These are phyloP conservation scores for Dalechampia spathulata DNA, from an alignment of 441 rosid genomes.

Conservation along the genomic window DNA sequence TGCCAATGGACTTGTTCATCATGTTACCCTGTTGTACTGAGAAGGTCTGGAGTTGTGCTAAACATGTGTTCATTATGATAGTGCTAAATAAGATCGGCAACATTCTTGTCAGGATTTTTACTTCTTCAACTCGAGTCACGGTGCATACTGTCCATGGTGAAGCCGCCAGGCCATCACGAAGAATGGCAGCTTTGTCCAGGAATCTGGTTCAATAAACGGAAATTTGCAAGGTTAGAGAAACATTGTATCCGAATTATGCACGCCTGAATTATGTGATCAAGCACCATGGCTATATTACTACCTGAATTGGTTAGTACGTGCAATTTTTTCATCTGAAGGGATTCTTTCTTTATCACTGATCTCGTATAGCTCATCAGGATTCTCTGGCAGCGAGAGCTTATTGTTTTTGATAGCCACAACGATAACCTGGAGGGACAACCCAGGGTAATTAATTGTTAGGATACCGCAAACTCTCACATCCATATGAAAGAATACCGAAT, in stretches of 20 bases:
- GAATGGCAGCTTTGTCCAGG: constrained; percentile 42
- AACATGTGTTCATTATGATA: constrained; percentile 52
- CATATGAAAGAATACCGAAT: too few relatives aligned
- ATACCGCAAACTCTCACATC: neutral
- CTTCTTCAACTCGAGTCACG: constrained; percentile 57
- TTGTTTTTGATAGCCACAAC: constrained; percentile 33
- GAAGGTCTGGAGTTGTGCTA: constrained; percentile 49
- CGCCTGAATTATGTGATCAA: neutral
- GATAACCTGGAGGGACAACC: constrained; percentile 24
- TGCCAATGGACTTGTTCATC: constrained; percentile 24
- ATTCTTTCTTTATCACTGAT: constrained; percentile 19
- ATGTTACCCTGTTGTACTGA: constrained; percentile 32
- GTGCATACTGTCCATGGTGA: constrained; percentile 32
- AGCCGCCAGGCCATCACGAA: constrained; percentile 9
- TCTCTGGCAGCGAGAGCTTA: constrained; percentile 29
- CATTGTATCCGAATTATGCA: too few relatives aligned
- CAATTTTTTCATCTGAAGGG: constrained; percentile 16
- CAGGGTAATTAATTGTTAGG: neutral
- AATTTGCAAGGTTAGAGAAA: neutral
- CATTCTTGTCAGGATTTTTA: constrained; percentile 50
- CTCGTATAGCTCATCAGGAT: constrained; percentile 30
- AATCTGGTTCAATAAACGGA: constrained; percentile 18
- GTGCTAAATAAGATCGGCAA: constrained; percentile 46
- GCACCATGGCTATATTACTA: neutral
- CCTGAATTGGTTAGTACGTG: constrained; percentile 48